Percentiles rank a stretch among this genome's conserved stretches.
Evolutionary conservation across 2,329 filamentous ascomycete species (phyloP).

Genomic region (Aspergillus brasiliensis): DNA sequence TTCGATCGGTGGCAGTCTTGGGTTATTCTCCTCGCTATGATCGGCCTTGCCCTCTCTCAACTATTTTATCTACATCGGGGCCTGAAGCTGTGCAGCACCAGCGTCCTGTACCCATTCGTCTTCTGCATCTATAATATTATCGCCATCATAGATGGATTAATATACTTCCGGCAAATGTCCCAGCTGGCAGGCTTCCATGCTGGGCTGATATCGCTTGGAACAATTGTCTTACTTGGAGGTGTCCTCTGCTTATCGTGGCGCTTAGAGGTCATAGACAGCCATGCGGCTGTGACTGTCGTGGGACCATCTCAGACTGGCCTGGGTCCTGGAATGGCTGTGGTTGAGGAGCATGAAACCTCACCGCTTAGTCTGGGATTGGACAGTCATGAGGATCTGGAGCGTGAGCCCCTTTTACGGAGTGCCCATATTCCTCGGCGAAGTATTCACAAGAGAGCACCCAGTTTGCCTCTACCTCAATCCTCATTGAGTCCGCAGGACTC

Average conservation of each 20-base stretch:
- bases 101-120: constrained; percentile 91
- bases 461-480: constrained; percentile 31
- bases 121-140: constrained; percentile 99
- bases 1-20: constrained; percentile 96
- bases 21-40: constrained; percentile 80
- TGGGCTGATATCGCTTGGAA: constrained; percentile 75
- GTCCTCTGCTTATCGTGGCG: constrained; percentile 94
- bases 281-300: constrained; percentile 37
- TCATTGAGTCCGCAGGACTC: constrained; percentile 49
- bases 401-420: constrained; percentile 41
- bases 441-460: constrained; percentile 38
- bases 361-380: constrained; percentile 27
- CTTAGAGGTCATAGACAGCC: constrained; percentile 65
- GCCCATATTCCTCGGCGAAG: constrained; percentile 27
- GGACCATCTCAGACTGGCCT: constrained; percentile 68
- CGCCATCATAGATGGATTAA: constrained; percentile 92
- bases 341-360: constrained; percentile 57
- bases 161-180: constrained; percentile 91
- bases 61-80: constrained; percentile 94
- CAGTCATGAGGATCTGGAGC: constrained; percentile 46
- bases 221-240: constrained; percentile 78
- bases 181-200: constrained; percentile 75
- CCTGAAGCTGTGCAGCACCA: constrained; percentile 91
- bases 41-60: constrained; percentile 81
- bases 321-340: constrained; percentile 77